Evolutionary conservation across 2,329 filamentous ascomycete species (phyloP), one percentile per base, ranked within the genome.

Genomic region (Trichoderma hamatum): DNA sequence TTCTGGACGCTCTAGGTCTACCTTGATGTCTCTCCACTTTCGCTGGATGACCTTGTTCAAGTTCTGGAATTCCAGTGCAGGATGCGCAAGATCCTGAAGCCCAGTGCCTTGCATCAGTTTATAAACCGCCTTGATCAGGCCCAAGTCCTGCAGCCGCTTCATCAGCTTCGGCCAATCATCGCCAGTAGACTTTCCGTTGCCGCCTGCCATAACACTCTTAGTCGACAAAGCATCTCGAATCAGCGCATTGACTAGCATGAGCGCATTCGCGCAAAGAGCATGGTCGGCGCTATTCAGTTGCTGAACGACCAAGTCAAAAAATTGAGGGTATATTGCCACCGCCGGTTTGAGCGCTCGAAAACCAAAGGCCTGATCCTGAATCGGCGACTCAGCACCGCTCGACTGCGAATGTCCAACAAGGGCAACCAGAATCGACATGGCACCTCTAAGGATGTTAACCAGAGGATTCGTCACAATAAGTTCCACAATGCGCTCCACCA

Each of bases 81-180:
- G 94, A 75, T 95, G 92, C 13, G 94, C 93, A 67, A 97, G 83
- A 79, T 99, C 96, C 75, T 97, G 93, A 72, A 98, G 84, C 2
- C 94, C 91, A 32, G 93, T 95, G 75, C 94, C 94, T 81, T 97
- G 94, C 94, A 98, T 97, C 68, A 99, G 87, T 72, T 89, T 88
- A 79, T 94, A 97, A 16, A 97, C 95, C 11, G 93, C 92, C 79
- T 93, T 93, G 72, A 98, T 97, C 49, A 98, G 88, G 0, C 95
- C 96, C 34, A 98, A 82, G 80, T 98, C 95, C 79, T 98, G 96
- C 73, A 99, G 81, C 72, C 90, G 87, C 82, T 97, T 97, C 79
- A 99, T 94, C 75, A 98, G 96, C 75, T 92, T 96, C 60, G 94
- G 92, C 94, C 96, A 98, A 75, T 98, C 95, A 70, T 92, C 89